A percentile compares a stretch with the other conserved stretches of the same genome.
Conservation (phyloP, 345 rosid genomes). For the Sisymbrium irio region DNA sequence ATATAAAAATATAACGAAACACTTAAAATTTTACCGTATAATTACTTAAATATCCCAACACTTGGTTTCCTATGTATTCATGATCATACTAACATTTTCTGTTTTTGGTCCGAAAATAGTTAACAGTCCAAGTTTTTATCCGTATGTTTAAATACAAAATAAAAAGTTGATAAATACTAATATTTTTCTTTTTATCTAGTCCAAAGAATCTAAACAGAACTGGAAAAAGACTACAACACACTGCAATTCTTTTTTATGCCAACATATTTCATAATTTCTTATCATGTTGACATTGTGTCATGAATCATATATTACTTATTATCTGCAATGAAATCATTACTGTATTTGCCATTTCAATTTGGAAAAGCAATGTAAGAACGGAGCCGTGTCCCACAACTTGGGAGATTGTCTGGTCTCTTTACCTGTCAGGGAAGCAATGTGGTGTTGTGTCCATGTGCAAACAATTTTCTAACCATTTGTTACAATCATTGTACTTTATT, state of each 20-base stretch:
- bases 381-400: slow-evolving; percentile 32
- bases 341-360: not conserved
- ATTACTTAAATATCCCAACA: too few species aligned
- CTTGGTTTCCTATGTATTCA: not conserved
- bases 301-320: slow-evolving; percentile 1
- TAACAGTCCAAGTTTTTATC: not conserved
- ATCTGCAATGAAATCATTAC: slow-evolving; percentile 10
- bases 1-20: too few species aligned
- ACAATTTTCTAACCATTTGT: slow-evolving; percentile 5
- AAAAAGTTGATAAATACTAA: not conserved
- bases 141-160: too few species aligned
- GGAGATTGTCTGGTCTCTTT: slow-evolving; percentile 36
- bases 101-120: not conserved
- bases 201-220: not conserved
- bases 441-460: slow-evolving; percentile 32
- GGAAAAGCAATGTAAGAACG: slow-evolving; percentile 11
- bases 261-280: not conserved
- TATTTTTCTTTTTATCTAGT: not conserved
- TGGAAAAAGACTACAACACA: not conserved
- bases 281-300: not conserved
- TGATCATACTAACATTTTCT: not conserved
- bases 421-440: slow-evolving; percentile 25
- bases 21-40: too few species aligned
- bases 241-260: not conserved
- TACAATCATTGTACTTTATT: slow-evolving; percentile 25